Evolutionary conservation across 176 grass and related monocot species (phyloP).

Genomic region (Cocos nucifera): DNA sequence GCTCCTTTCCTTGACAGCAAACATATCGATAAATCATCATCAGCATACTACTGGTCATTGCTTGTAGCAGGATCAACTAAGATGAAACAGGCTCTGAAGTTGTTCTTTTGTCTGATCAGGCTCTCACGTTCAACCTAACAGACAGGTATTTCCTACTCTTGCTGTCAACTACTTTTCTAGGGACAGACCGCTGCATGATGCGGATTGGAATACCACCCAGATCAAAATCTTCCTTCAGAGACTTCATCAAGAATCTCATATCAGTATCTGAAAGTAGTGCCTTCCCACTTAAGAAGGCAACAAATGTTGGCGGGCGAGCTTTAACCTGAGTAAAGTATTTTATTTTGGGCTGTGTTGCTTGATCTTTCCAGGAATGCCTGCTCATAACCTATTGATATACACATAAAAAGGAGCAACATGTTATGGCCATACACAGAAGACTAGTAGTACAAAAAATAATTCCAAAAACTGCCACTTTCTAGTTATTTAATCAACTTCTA

Average conservation of each 20-base stretch:
- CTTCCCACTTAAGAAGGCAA: constrained; percentile 86
- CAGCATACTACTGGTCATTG: too few species aligned
- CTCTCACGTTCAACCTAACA: constrained; percentile 19
- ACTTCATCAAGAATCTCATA: constrained; percentile 73
- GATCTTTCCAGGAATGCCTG: constrained; percentile 92
- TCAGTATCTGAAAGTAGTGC: constrained; percentile 72
- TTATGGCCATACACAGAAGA: too few species aligned
- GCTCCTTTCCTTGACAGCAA: too few species aligned
- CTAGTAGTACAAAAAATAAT: too few species aligned
- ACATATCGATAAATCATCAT: too few species aligned
- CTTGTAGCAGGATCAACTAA: background rate
- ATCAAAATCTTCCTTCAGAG: constrained; percentile 93
- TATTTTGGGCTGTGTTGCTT: constrained; percentile 75
- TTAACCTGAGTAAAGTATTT: constrained; percentile 98
- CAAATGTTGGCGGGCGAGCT: constrained; percentile 81
- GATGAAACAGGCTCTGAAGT: constrained; percentile 16
- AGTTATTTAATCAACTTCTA: too few species aligned
- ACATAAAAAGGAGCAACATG: background rate
- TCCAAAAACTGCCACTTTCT: too few species aligned
- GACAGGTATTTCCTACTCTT: constrained; percentile 13
- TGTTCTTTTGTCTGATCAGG: constrained; percentile 50
- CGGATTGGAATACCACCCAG: constrained; percentile 88
- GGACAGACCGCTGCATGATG: constrained; percentile 49
- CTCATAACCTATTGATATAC: constrained; percentile 62
- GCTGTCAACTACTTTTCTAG: constrained; percentile 39